Conservation (phyloP, 257 asterid genomes). For the Scutellaria baicalensis region DNA sequence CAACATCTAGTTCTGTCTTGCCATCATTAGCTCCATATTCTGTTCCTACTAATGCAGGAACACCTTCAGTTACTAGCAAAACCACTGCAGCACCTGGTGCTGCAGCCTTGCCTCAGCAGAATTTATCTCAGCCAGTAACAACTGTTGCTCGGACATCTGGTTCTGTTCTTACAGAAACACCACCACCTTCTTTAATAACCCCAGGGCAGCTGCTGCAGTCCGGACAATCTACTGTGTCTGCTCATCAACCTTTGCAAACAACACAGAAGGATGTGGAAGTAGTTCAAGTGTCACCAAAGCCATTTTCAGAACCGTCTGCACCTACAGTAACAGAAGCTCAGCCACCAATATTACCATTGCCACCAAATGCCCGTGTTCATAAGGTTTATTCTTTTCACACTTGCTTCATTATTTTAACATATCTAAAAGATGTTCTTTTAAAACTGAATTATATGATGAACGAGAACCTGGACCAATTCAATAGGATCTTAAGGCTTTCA, state of each 20-base stretch:
- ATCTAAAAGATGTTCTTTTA: neutral
- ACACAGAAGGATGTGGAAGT: conserved; percentile 87
- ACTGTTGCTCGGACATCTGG: conserved; percentile 38
- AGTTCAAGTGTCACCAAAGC: conserved; percentile 56
- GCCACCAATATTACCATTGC: conserved; percentile 84
- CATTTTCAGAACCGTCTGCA: conserved; percentile 39
- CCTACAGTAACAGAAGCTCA: conserved; percentile 59
- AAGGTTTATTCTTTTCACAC: conserved; percentile 38
- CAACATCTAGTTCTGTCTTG: conserved; percentile 34
- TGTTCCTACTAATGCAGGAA: conserved; percentile 34
- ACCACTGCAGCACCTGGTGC: conserved; percentile 32
- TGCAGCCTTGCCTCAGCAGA: conserved; percentile 35
- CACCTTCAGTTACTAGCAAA: conserved; percentile 35
- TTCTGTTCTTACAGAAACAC: conserved; percentile 39
- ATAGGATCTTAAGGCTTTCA: neutral
- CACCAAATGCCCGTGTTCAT: conserved; percentile 49
- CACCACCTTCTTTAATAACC: conserved; percentile 59
- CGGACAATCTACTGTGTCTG: conserved; percentile 43
- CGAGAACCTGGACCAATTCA: neutral
- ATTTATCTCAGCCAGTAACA: conserved; percentile 33
- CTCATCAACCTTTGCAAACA: conserved; percentile 44
- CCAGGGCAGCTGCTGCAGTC: conserved; percentile 84
- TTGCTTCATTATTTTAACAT: neutral
- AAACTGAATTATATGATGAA: neutral
- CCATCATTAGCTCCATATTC: conserved; percentile 39